Evolutionary conservation across 2,329 filamentous ascomycete species (phyloP).

Genomic region (Aspergillus sp.): DNA sequence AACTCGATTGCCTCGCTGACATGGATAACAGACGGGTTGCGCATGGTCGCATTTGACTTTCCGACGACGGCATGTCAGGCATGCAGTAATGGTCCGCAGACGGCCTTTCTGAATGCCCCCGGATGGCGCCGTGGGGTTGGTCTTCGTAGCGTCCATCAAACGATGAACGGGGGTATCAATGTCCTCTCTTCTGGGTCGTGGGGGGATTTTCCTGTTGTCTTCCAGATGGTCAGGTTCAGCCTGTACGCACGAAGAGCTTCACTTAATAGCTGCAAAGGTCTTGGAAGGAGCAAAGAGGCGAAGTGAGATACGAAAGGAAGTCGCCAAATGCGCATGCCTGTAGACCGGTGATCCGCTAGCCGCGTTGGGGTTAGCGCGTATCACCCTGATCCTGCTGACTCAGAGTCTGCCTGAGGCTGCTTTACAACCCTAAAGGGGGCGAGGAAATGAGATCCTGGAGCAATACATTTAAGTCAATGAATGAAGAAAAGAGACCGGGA

Average conservation of each 20-base stretch:
- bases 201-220: neutral
- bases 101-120: slow-evolving; percentile 1
- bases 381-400: neutral
- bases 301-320: neutral
- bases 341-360: neutral
- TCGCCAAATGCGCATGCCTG: neutral
- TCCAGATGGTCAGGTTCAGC: neutral
- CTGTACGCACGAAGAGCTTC: neutral
- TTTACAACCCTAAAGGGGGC: neutral
- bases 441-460: too few relatives aligned
- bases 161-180: neutral
- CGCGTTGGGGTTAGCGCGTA: neutral
- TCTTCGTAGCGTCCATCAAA: neutral
- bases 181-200: neutral
- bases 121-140: neutral
- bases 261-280: too few relatives aligned
- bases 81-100: slow-evolving; percentile 1
- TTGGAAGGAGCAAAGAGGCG: neutral
- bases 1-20: slow-evolving; percentile 1
- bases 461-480: too few relatives aligned
- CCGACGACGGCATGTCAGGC: slow-evolving; percentile 9
- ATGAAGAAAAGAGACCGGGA: too few relatives aligned
- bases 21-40: neutral
- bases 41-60: slow-evolving; percentile 10
- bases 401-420: neutral